Percentiles rank a stretch among this genome's conserved stretches.
These are phyloP conservation scores for Ophiostoma montium DNA, from an alignment of 2,329 filamentous ascomycete species.

Conservation along the genomic window DNA sequence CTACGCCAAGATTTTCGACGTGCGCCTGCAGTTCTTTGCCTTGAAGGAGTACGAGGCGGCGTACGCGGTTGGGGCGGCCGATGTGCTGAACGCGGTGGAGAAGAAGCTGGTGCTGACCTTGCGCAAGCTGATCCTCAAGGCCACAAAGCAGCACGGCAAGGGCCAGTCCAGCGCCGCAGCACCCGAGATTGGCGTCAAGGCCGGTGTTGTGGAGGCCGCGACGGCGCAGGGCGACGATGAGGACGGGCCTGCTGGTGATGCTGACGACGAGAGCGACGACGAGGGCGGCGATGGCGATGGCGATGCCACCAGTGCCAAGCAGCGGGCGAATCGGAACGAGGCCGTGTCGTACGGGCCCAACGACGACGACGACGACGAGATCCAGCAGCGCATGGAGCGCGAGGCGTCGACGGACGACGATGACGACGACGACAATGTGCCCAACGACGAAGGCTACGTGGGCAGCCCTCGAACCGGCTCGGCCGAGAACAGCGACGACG, in stretches of 20 bases:
- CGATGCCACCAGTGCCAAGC: conserved; percentile 62
- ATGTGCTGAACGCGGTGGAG: conserved; percentile 72
- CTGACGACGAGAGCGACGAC: conserved; percentile 51
- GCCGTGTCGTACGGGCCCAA: conserved; percentile 83
- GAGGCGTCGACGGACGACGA: conserved; percentile 37
- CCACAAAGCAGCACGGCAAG: conserved; percentile 68
- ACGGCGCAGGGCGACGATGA: conserved; percentile 20
- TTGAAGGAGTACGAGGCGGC: conserved; percentile 68
- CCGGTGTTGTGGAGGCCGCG: conserved; percentile 39
- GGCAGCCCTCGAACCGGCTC: conserved; percentile 29
- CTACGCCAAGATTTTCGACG: conserved; percentile 72
- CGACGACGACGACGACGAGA: conserved; percentile 76
- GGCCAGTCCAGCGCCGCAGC: conserved; percentile 52
- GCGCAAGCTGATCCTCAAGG: conserved; percentile 54
- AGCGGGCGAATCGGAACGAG: conserved; percentile 61
- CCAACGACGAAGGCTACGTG: conserved; percentile 37
- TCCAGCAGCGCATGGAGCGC: conserved; percentile 48
- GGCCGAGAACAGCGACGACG: not conserved
- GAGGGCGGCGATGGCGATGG: conserved; percentile 70
- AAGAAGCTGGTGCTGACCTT: conserved; percentile 62
- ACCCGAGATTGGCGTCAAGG: conserved; percentile 53
- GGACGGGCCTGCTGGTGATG: conserved; percentile 23
- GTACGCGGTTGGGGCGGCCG: conserved; percentile 66
- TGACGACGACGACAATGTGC: conserved; percentile 32
- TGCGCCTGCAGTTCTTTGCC: conserved; percentile 73